Percentiles rank a stretch among this genome's conserved stretches.
phyloP scores from a whole-genome alignment of 768 basidiomycete species.

The Serendipita sp. region DNA sequence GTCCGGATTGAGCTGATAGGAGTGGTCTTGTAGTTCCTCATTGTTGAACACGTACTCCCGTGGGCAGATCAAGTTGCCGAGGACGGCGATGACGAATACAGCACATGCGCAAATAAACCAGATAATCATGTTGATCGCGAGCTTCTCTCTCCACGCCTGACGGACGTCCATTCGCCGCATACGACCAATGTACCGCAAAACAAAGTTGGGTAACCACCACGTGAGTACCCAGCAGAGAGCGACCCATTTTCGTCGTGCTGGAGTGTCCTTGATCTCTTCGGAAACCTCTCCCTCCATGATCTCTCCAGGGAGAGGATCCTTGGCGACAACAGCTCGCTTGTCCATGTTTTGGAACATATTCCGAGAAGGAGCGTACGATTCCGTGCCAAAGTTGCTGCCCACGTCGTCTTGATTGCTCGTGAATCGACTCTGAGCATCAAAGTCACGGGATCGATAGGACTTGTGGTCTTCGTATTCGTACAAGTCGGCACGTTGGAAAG shows the following conservation, averaged over 20 bases:
- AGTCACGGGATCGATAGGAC: conserved; percentile 61
- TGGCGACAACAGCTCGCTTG: conserved; percentile 54
- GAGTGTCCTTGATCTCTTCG: conserved; percentile 71
- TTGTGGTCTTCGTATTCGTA: conserved; percentile 68
- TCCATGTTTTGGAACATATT: conserved; percentile 91
- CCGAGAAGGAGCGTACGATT: conserved; percentile 83
- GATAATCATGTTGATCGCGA: conserved; percentile 87
- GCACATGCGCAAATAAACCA: conserved; percentile 86
- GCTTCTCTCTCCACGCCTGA: conserved; percentile 96
- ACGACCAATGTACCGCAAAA: conserved; percentile 57
- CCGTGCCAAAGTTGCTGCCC: conserved; percentile 70
- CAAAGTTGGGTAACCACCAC: conserved; percentile 71
- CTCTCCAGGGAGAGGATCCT: conserved; percentile 73
- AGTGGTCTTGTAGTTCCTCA: conserved; percentile 61
- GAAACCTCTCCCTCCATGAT: conserved; percentile 77
- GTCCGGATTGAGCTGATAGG: conserved; percentile 42
- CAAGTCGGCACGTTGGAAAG: conserved; percentile 59
- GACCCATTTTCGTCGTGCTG: conserved; percentile 77
- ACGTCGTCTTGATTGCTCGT: conserved; percentile 68
- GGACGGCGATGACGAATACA: conserved; percentile 81
- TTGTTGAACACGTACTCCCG: conserved; percentile 80
- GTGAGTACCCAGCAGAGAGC: conserved; percentile 77
- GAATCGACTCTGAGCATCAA: conserved; percentile 60
- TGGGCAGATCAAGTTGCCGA: conserved; percentile 84
- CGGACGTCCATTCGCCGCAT: conserved; percentile 92